phyloP scores from a whole-genome alignment of 2,329 filamentous ascomycete species.

The Grosmannia serpens region DNA sequence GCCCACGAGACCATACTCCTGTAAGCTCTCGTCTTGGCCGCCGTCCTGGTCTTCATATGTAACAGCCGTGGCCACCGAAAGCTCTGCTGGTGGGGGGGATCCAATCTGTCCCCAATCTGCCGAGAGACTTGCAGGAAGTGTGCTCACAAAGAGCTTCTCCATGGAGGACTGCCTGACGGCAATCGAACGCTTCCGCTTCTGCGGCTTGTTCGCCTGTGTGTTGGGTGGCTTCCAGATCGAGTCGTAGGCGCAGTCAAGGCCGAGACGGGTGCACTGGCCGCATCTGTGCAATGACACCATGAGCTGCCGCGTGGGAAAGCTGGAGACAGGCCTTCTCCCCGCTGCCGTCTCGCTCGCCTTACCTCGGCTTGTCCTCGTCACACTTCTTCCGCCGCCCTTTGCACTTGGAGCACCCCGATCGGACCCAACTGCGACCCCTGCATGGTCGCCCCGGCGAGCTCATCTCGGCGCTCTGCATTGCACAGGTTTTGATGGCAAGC shows the following conservation, averaged over 20 bases:
- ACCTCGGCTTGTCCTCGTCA: not conserved
- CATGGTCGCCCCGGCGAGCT: not conserved
- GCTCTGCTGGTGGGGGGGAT: no score
- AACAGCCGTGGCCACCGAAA: no score
- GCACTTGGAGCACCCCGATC: not conserved
- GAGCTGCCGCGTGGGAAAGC: not conserved
- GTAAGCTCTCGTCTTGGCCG: no score
- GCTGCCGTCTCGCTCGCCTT: no score
- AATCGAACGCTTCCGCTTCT: not conserved
- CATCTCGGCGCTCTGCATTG: not conserved
- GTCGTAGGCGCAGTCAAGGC: not conserved
- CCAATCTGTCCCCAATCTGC: no score
- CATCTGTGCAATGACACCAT: not conserved
- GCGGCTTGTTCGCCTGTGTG: not conserved
- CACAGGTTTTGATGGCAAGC: not conserved
- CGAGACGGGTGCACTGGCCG: not conserved
- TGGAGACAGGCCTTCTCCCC: no score
- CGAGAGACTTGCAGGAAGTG: no score
- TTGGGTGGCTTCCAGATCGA: not conserved
- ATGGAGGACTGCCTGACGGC: not conserved
- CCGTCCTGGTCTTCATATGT: no score
- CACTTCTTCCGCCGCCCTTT: not conserved
- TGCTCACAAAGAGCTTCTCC: no score
- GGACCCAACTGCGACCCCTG: not conserved
- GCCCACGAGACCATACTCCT: no score